A percentile compares a stretch with the other conserved stretches of the same genome.
Conservation (phyloP, 305 asterid species). For the Solanum hybrid region DNA sequence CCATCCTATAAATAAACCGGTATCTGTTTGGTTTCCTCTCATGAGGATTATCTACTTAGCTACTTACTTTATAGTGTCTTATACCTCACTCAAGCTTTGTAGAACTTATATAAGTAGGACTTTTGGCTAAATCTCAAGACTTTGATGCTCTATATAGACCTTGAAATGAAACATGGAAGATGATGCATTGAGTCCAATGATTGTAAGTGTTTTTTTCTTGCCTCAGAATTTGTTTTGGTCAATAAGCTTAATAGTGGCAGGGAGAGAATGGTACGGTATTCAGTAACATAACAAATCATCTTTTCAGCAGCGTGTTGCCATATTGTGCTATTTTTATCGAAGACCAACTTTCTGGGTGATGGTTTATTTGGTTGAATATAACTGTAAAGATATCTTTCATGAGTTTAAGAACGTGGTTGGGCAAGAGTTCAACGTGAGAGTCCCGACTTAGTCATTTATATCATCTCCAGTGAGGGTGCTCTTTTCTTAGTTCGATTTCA, state of each 20-base stretch:
- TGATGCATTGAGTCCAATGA: not conserved
- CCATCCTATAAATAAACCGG: not conserved
- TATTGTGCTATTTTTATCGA: not conserved
- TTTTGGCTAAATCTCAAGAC: not conserved
- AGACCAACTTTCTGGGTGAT: not conserved
- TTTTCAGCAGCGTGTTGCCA: not conserved
- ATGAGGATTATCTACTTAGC: constrained; percentile 21
- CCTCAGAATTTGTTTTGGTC: not conserved
- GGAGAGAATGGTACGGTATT: not conserved
- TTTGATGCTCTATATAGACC: not conserved
- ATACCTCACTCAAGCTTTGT: not conserved
- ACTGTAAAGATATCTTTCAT: not conserved
- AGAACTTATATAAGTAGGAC: not conserved
- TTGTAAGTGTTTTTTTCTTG: not conserved
- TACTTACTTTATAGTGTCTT: not conserved
- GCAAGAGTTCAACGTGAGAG: not conserved
- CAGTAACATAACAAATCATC: not conserved
- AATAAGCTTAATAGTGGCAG: not conserved
- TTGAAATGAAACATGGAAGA: not conserved
- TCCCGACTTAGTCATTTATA: not conserved
- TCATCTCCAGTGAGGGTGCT: not conserved
- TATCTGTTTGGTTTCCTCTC: constrained; percentile 3
- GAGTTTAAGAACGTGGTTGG: not conserved
- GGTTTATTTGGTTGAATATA: not conserved
- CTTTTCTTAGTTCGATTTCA: not conserved